Conservation (phyloP, 2,329 filamentous ascomycete species). For the Penicillium sp. region DNA sequence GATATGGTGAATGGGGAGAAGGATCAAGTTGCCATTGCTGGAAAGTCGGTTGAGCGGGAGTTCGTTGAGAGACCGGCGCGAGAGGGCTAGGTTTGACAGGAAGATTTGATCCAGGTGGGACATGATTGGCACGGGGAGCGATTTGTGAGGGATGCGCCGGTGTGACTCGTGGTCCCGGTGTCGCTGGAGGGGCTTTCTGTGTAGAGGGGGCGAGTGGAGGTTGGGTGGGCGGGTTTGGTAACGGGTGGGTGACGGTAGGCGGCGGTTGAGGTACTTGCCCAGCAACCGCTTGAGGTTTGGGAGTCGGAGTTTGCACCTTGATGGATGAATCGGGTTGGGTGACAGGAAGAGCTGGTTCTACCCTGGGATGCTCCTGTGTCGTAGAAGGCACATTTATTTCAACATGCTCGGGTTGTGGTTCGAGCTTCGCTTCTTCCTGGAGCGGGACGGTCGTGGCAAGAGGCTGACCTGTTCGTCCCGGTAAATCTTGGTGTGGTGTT, state of each 20-base stretch:
- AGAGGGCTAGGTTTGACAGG: conserved; percentile 19
- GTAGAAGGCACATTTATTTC: conserved; percentile 5
- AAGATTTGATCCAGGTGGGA: conserved; percentile 14
- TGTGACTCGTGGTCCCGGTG: conserved; percentile 18
- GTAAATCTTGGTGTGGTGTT: conserved; percentile 9
- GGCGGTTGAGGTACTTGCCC: conserved; percentile 17
- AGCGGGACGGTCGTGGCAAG: background rate
- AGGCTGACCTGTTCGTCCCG: conserved; percentile 4
- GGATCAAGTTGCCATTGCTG: conserved; percentile 39
- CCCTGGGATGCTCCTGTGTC: conserved; percentile 1
- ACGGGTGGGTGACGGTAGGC: conserved; percentile 20
- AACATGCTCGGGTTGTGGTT: conserved; percentile 8
- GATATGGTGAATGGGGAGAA: conserved; percentile 31
- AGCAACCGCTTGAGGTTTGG: conserved; percentile 8
- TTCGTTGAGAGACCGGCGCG: conserved; percentile 19
- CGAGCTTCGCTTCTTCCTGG: conserved; percentile 6
- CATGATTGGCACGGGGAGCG: conserved; percentile 19
- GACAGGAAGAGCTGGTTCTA: conserved; percentile 8
- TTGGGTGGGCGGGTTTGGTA: conserved; percentile 20
- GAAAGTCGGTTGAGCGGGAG: conserved; percentile 32
- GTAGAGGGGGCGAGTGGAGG: conserved; percentile 20
- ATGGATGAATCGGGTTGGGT: conserved; percentile 6
- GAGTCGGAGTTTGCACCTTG: conserved; percentile 13
- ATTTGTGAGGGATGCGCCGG: conserved; percentile 28
- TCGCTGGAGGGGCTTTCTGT: conserved; percentile 18